Evolutionary conservation across 2,329 filamentous ascomycete genomes (phyloP).

Genomic region (Claviceps arundinis): DNA sequence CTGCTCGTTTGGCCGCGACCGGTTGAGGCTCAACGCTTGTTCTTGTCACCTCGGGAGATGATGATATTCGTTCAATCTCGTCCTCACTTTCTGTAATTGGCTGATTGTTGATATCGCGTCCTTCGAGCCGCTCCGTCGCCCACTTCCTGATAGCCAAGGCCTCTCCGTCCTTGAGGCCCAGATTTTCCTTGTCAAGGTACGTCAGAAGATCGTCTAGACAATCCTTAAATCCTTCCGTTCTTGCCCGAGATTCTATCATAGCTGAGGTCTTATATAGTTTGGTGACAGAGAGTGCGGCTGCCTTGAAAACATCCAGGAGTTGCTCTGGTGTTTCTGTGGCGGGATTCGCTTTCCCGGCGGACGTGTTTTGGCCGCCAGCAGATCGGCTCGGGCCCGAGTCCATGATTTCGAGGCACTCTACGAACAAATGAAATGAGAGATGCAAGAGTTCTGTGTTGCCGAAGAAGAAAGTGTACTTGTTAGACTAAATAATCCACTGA

Average conservation of each 20-base stretch:
- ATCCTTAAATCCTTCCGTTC: slow-evolving; percentile 80
- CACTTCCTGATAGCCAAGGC: slow-evolving; percentile 49
- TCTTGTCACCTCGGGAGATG: slow-evolving; percentile 44
- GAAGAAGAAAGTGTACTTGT: not conserved
- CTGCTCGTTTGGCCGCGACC: slow-evolving; percentile 12
- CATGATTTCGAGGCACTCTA: slow-evolving; percentile 1
- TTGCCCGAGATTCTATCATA: slow-evolving; percentile 59
- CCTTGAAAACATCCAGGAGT: slow-evolving; percentile 80
- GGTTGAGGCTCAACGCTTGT: slow-evolving; percentile 28
- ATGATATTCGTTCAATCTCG: slow-evolving; percentile 47
- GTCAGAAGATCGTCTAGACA: slow-evolving; percentile 79
- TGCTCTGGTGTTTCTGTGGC: slow-evolving; percentile 39
- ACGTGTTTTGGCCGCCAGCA: slow-evolving; percentile 6
- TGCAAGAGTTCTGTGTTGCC: not conserved
- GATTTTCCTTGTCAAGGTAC: slow-evolving; percentile 70
- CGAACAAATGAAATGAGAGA: not conserved
- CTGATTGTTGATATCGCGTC: slow-evolving; percentile 39
- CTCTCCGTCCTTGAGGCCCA: slow-evolving; percentile 70
- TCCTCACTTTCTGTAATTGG: slow-evolving; percentile 54
- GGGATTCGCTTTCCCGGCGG: slow-evolving; percentile 17
- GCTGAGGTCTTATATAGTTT: slow-evolving; percentile 92
- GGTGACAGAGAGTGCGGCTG: slow-evolving; percentile 84
- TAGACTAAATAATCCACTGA: not conserved
- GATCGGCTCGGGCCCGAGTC: slow-evolving; percentile 6
- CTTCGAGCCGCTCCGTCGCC: slow-evolving; percentile 57